Evolutionary conservation across 352 stramenopile genomes (phyloP), one percentile per base, ranked within the genome.

Genomic region (Phytopythium chamaehyphon): DNA sequence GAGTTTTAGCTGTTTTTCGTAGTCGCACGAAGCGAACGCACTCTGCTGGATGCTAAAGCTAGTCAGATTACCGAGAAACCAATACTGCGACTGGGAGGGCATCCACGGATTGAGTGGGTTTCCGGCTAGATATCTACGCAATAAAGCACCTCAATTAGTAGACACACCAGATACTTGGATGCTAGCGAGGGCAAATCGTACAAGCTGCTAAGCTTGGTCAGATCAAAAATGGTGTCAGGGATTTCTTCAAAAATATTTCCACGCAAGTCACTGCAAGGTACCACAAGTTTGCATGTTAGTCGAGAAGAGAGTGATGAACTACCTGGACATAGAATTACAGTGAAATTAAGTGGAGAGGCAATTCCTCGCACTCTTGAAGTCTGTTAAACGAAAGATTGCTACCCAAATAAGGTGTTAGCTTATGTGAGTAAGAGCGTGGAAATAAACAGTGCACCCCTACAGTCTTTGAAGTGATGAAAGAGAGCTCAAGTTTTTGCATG

Each of bases 1-100:
- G 3, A 80, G 52, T 1, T 36, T 19, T 5, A 59, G 47, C 53
- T 76, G 63, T 2, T 66, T n/a, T 4, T 60, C 54, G 24, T 66
- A 49, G 0, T 55, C 39, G 38, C 70, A 80, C 0, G 70, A 73
- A 19, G 66, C 66, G 22, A 80, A 80, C 5, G 64, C 60, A n/a
- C 57, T 72, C 40, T 80, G 70, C 14, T 80, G 60, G 26, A 72
- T 61, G 14, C 6, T 23, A 21, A 80, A 71, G 8, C 36, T 40
- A 16, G 52, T 55, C 18, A 80, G 48, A 16, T 59, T 61, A 2
- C 46, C 59, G 2, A 80, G 39, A 35, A 80, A 80, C 2, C 31
- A 42, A 23, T 69, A 62, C n/a, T 80, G 49, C 0, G 57, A 24
- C 5, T 42, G 12, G 1, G 63, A 44, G 5, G 72, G 45, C 16